phyloP scores from a whole-genome alignment of 352 stramenopile species.

The Blastocystis sp. region DNA sequence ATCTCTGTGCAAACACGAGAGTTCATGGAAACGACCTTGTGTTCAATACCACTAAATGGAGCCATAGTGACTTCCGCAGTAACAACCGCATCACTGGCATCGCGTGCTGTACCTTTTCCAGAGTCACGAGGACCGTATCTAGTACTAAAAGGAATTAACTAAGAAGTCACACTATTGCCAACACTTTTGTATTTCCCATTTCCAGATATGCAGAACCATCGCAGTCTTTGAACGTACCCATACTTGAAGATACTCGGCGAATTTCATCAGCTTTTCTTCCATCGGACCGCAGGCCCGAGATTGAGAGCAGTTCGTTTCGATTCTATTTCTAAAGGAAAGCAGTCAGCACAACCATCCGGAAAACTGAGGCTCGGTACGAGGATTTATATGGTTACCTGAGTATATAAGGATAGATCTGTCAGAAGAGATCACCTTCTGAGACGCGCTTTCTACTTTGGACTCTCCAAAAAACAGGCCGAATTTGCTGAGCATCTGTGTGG shows the following conservation, averaged over 20 bases:
- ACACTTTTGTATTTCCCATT: slow-evolving; percentile 62
- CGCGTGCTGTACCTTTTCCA: neutral
- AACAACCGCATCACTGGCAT: neutral
- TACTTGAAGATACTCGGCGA: neutral
- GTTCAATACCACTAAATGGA: slow-evolving; percentile 5
- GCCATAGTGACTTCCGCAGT: neutral
- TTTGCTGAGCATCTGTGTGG: neutral
- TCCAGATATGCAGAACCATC: slow-evolving; percentile 53
- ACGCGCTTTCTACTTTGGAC: neutral
- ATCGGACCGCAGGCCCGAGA: slow-evolving; percentile 28
- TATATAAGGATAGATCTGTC: neutral
- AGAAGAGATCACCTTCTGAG: neutral
- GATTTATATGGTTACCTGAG: neutral
- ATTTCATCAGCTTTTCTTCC: slow-evolving; percentile 56
- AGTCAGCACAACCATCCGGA: neutral
- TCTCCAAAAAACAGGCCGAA: neutral
- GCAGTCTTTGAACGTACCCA: slow-evolving; percentile 43
- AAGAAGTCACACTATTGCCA: slow-evolving; percentile 45
- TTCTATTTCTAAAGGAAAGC: neutral
- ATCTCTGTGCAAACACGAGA: neutral
- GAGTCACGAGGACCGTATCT: slow-evolving; percentile 38
- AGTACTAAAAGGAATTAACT: neutral
- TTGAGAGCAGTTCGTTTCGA: slow-evolving; percentile 48
- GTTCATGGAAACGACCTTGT: neutral
- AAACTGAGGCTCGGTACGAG: neutral